Evolutionary conservation across 805 yeast genomes (phyloP).

Genomic region (Saturnispora hagleri): DNA sequence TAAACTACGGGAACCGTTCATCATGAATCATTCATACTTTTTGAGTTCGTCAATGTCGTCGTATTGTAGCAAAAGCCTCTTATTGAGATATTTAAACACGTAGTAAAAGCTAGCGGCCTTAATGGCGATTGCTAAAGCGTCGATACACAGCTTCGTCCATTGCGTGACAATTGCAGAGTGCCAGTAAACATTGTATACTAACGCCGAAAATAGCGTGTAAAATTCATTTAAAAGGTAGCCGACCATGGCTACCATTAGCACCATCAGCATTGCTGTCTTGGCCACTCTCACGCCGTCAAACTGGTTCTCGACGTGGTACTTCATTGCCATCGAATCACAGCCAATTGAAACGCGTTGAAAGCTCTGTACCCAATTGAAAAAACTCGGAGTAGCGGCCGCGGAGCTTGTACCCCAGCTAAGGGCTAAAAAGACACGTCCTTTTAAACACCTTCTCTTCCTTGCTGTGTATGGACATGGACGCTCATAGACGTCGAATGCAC

Average conservation of each 20-base stretch:
- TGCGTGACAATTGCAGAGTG: background rate
- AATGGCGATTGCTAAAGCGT: constrained; percentile 12
- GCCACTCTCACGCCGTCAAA: constrained; percentile 11
- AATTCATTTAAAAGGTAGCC: constrained; percentile 11
- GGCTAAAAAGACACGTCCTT: background rate
- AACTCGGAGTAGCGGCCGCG: constrained; percentile 9
- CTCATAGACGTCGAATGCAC: constrained; percentile 1
- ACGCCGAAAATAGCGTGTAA: constrained; percentile 10
- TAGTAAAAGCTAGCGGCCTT: constrained; percentile 15
- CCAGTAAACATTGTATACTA: constrained; percentile 1
- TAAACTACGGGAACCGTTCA: no score
- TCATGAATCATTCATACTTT: constrained; percentile 16
- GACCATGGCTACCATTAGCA: constrained; percentile 6
- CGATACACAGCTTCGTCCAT: constrained; percentile 8
- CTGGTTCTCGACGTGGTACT: constrained; percentile 14
- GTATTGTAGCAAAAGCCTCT: constrained; percentile 15
- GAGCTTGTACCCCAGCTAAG: background rate
- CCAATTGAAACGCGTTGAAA: background rate
- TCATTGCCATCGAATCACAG: constrained; percentile 1
- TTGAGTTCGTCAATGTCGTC: constrained; percentile 23
- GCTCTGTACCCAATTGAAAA: background rate
- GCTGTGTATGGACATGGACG: constrained; percentile 1
- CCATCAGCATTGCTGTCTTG: constrained; percentile 17
- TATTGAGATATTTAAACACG: constrained; percentile 17
- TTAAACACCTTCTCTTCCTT: background rate